A percentile compares a stretch with the other conserved stretches of the same genome.
These are phyloP conservation scores for Ogataea kodamae DNA, from an alignment of 805 yeast species.

Conservation along the genomic window DNA sequence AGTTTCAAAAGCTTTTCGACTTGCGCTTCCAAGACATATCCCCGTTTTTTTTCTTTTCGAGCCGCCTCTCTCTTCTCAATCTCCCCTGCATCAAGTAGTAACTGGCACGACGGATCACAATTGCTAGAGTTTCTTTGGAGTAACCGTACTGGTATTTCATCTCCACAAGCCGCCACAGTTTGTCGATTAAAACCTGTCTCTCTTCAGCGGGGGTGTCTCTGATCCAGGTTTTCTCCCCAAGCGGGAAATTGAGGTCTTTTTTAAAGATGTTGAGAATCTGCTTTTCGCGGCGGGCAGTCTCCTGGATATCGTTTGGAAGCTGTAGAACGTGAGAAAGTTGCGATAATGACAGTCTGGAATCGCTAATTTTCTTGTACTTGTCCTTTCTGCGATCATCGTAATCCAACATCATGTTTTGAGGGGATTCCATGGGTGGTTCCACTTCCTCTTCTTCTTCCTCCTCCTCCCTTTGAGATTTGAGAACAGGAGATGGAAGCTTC, in stretches of 20 bases:
- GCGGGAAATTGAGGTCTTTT: conserved; percentile 59
- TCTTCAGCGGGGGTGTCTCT: conserved; percentile 62
- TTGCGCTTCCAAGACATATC: conserved; percentile 17
- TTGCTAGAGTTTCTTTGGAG: conserved; percentile 54
- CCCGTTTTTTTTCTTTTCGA: conserved; percentile 35
- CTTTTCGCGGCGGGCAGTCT: conserved; percentile 55
- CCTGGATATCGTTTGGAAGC: conserved; percentile 44
- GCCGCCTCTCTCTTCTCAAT: conserved; percentile 63
- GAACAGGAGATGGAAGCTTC: conserved; percentile 15
- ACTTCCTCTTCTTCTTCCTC: conserved; percentile 1
- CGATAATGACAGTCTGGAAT: conserved; percentile 55
- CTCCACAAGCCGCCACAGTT: conserved; percentile 46
- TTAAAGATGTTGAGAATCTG: conserved; percentile 50
- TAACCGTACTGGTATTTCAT: conserved; percentile 50
- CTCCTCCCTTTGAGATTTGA: conserved; percentile 19
- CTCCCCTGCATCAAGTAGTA: conserved; percentile 79
- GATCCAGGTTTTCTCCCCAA: conserved; percentile 82
- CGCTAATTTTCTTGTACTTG: conserved; percentile 31
- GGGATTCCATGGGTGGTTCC: conserved; percentile 5
- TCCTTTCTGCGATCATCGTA: conserved; percentile 13
- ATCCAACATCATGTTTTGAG: conserved; percentile 6
- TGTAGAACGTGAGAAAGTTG: conserved; percentile 52
- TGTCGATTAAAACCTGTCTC: conserved; percentile 46
- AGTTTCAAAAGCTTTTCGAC: conserved; percentile 7
- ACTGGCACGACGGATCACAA: conserved; percentile 75